Evolutionary conservation across 306 rosid genomes (phyloP), one percentile per base, ranked within the genome.

Genomic region (Crotalaria pallida): DNA sequence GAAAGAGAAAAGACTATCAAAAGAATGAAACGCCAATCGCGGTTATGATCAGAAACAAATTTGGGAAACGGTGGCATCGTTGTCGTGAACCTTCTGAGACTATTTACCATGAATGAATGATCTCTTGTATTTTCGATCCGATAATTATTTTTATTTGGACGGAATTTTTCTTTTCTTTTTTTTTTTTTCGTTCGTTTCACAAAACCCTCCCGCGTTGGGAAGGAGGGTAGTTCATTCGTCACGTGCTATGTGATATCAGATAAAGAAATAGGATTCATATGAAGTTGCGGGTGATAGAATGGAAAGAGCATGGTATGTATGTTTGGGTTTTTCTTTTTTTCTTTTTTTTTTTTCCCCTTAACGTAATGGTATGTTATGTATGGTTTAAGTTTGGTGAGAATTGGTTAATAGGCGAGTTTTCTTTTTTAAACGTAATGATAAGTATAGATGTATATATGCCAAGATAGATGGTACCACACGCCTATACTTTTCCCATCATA

Each of bases 11-110:
- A 81, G n/a, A 82, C 69, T 9, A 90, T 31, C 0, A 90, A 13
- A 29, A 83, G 22, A 13, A 87, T 53, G 6, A 79, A 45, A 0
- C 98, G 96, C 78, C 84, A 78, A 80, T 85, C 77, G n/a, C 71
- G 38, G n/a, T n/a, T n/a, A 31, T 31, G 8, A 73, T 74, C 76
- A 5, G 69, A 77, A 63, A 82, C 16, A 80, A 80, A 7, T 74
- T 74, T 78, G 6, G 60, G 22, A 38, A 82, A 44, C 11, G 75
- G 4, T 1, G 36, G 61, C 79, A 67, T 59, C 12, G 67, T 22
- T 77, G 65, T 59, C 12, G 67, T 22, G 5, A 68, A 49, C 16
- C 74, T 79, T 55, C 27, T 44, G 9, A 79, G 74, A 24, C 62
- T 81, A 58, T 75, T 70, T 5, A 52, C n/a, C n/a, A n/a, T n/a